Evolutionary conservation across 2,329 filamentous ascomycete species (phyloP).

Genomic region (Cryphonectria parasitica): DNA sequence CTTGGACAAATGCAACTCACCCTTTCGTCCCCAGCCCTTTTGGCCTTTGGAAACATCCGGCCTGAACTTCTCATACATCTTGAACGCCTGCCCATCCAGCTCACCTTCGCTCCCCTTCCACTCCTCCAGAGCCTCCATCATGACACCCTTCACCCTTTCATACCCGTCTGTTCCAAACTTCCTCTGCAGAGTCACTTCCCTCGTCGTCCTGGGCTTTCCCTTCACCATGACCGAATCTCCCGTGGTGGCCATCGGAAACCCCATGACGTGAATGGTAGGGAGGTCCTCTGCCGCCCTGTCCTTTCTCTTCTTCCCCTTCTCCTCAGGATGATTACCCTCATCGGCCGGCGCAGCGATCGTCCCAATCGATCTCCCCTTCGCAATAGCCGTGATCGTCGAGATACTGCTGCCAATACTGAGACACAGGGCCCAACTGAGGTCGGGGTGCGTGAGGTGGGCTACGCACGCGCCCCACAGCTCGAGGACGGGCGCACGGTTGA

Average conservation of each 20-base stretch:
- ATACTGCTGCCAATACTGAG: slow-evolving; percentile 29
- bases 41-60: slow-evolving; percentile 23
- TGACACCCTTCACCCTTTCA: slow-evolving; percentile 7
- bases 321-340: not conserved
- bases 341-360: slow-evolving; percentile 19
- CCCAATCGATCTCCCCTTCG: slow-evolving; percentile 28
- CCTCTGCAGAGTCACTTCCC: slow-evolving; percentile 22
- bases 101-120: slow-evolving; percentile 26
- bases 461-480: slow-evolving; percentile 37
- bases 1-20: slow-evolving; percentile 22
- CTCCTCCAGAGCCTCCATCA: slow-evolving; percentile 15
- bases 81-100: slow-evolving; percentile 25
- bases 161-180: slow-evolving; percentile 21
- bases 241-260: slow-evolving; percentile 24
- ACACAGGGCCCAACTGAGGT: slow-evolving; percentile 22
- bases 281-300: not conserved
- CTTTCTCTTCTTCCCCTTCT: not conserved
- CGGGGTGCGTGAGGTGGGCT: slow-evolving; percentile 34
- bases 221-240: slow-evolving; percentile 25
- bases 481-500: slow-evolving; percentile 28
- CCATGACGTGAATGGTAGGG: slow-evolving; percentile 24
- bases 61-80: slow-evolving; percentile 28
- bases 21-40: slow-evolving; percentile 27
- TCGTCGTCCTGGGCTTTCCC: slow-evolving; percentile 16
- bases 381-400: slow-evolving; percentile 25